Conservation (phyloP, 2,329 filamentous ascomycete genomes). For the Allantophomopsis cytisporea region DNA sequence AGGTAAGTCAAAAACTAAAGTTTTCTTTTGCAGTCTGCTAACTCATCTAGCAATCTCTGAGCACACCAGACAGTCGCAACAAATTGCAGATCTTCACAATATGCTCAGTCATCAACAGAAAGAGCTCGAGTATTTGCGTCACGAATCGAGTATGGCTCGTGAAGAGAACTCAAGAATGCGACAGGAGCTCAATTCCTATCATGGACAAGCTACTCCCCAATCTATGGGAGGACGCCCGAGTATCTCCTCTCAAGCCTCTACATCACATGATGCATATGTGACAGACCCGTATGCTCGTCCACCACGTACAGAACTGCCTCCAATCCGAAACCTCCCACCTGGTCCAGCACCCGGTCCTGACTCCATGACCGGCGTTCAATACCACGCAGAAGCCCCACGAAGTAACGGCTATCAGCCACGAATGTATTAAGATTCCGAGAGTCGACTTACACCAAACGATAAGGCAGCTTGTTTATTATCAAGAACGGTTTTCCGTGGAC, state of each 20-base stretch:
- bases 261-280: constrained; percentile 1
- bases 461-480: too few species aligned
- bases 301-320: constrained; percentile 37
- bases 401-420: constrained; percentile 7
- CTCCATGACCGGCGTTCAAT: constrained; percentile 54
- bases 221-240: neutral
- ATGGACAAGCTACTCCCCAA: neutral
- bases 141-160: constrained; percentile 27
- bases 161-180: constrained; percentile 10
- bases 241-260: constrained; percentile 1
- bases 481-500: too few species aligned
- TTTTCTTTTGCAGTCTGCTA: constrained; percentile 2
- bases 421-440: neutral
- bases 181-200: constrained; percentile 8
- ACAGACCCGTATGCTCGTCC: neutral
- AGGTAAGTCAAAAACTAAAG: constrained; percentile 35
- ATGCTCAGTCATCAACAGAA: constrained; percentile 26
- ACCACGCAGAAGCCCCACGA: constrained; percentile 19
- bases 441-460: too few species aligned
- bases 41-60: constrained; percentile 41
- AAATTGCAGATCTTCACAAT: constrained; percentile 11
- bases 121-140: constrained; percentile 19
- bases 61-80: constrained; percentile 38
- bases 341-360: constrained; percentile 28
- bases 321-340: constrained; percentile 33